A percentile compares a stretch with the other conserved stretches of the same genome.
phyloP scores from a whole-genome alignment of 106 monocot genomes.

The Posidonia australis region DNA sequence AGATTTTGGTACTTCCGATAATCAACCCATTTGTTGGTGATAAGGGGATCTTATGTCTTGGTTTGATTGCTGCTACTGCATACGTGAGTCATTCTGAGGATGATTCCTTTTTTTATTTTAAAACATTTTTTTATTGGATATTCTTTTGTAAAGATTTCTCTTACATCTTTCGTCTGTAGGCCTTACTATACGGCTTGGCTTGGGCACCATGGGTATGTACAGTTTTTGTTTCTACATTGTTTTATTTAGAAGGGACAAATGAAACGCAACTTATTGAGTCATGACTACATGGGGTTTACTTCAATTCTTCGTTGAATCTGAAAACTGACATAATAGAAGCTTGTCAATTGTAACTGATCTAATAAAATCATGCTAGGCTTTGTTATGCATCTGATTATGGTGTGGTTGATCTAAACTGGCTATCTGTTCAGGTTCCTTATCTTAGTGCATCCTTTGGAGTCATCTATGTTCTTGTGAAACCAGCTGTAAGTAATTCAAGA shows the following conservation, averaged over 20 bases:
- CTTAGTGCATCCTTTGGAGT: constrained; percentile 70
- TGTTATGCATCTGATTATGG: no score
- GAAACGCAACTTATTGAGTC: no score
- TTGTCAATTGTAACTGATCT: no score
- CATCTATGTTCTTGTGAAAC: constrained; percentile 60
- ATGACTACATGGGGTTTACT: no score
- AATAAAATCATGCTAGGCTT: no score
- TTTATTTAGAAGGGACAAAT: background rate
- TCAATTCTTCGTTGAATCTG: no score
- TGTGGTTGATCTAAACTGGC: no score
- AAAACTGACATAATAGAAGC: no score
- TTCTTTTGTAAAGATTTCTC: background rate
- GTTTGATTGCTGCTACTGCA: constrained; percentile 36
- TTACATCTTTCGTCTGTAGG: constrained; percentile 24
- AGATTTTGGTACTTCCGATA: constrained; percentile 69
- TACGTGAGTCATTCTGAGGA: constrained; percentile 41
- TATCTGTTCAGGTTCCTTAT: constrained; percentile 43
- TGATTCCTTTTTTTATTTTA: no score
- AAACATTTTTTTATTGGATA: background rate
- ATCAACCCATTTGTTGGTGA: constrained; percentile 47
- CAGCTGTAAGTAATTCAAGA: constrained; percentile 43
- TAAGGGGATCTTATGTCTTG: constrained; percentile 50
- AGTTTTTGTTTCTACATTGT: background rate
- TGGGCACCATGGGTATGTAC: constrained; percentile 63
- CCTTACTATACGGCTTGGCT: constrained; percentile 68